These are phyloP conservation scores for Phytophthora cryptogea DNA, from an alignment of 352 stramenopile species.

Conservation along the genomic window DNA sequence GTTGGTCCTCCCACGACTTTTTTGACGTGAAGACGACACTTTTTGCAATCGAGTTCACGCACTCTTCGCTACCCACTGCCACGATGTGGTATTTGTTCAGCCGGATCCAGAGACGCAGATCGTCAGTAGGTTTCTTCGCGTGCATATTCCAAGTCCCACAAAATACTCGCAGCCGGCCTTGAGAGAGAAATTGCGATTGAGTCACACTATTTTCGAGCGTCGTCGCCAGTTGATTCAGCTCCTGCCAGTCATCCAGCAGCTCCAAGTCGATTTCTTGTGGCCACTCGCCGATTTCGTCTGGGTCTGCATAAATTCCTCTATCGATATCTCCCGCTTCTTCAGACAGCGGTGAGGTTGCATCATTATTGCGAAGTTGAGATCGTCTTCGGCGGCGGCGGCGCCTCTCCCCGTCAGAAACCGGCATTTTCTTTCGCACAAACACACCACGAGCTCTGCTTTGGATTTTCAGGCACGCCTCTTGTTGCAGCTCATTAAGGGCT, in stretches of 20 bases:
- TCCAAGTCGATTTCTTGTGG: slow-evolving; percentile 62
- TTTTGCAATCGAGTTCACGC: slow-evolving; percentile 91
- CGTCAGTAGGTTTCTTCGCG: slow-evolving; percentile 65
- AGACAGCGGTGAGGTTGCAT: neutral
- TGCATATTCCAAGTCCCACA: slow-evolving; percentile 89
- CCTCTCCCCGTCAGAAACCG: slow-evolving; percentile 21
- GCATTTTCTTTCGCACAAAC: slow-evolving; percentile 33
- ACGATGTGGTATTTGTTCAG: slow-evolving; percentile 89
- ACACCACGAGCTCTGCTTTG: slow-evolving; percentile 47
- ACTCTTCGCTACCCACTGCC: slow-evolving; percentile 93
- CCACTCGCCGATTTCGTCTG: slow-evolving; percentile 43
- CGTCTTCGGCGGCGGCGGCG: slow-evolving; percentile 11
- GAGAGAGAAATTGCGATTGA: slow-evolving; percentile 41
- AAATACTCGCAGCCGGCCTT: slow-evolving; percentile 67
- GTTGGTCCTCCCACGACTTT: slow-evolving; percentile 78
- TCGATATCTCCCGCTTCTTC: neutral
- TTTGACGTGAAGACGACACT: slow-evolving; percentile 93
- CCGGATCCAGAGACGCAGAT: slow-evolving; percentile 72
- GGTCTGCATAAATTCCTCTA: slow-evolving; percentile 24
- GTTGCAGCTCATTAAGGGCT: slow-evolving; percentile 42
- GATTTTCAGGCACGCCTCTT: slow-evolving; percentile 44
- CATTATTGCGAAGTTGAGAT: slow-evolving; percentile 3
- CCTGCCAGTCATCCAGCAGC: slow-evolving; percentile 50
- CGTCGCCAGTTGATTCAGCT: slow-evolving; percentile 41
- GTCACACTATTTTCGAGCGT: slow-evolving; percentile 37